These are phyloP conservation scores for Filobasidium floriforme DNA, from an alignment of 768 basidiomycete genomes.

Conservation along the genomic window DNA sequence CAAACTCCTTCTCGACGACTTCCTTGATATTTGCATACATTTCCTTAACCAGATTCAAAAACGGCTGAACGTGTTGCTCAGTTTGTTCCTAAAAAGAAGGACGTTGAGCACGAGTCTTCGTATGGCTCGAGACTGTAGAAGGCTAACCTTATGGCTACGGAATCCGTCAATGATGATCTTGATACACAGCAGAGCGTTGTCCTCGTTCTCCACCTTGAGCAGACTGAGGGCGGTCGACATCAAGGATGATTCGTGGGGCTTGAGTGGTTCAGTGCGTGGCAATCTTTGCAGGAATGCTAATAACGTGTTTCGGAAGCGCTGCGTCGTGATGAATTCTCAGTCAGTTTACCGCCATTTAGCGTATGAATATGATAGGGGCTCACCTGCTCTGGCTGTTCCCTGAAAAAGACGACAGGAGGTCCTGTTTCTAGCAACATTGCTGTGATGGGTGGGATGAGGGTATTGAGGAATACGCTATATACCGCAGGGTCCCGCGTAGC, in stretches of 20 bases:
- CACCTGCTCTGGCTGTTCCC: conserved; percentile 45
- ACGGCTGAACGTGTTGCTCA: conserved; percentile 67
- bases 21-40: conserved; percentile 65
- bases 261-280: conserved; percentile 69
- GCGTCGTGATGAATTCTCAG: too few relatives aligned
- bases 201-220: conserved; percentile 86
- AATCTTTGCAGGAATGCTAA: conserved; percentile 85
- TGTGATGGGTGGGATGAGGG: conserved; percentile 29
- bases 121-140: not conserved
- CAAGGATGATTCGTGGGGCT: conserved; percentile 59
- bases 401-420: conserved; percentile 46
- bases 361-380: not conserved
- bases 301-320: conserved; percentile 75
- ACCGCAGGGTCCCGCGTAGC: conserved; percentile 34
- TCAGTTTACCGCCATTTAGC: not conserved
- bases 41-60: conserved; percentile 71
- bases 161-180: conserved; percentile 86
- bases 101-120: not conserved
- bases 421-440: conserved; percentile 35
- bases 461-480: conserved; percentile 36
- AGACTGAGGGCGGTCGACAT: conserved; percentile 75
- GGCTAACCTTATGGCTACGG: conserved; percentile 57
- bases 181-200: conserved; percentile 81
- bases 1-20: conserved; percentile 67
- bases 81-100: conserved; percentile 43